These are phyloP conservation scores for Ricinus communis DNA, from an alignment of 345 rosid species.

Conservation along the genomic window DNA sequence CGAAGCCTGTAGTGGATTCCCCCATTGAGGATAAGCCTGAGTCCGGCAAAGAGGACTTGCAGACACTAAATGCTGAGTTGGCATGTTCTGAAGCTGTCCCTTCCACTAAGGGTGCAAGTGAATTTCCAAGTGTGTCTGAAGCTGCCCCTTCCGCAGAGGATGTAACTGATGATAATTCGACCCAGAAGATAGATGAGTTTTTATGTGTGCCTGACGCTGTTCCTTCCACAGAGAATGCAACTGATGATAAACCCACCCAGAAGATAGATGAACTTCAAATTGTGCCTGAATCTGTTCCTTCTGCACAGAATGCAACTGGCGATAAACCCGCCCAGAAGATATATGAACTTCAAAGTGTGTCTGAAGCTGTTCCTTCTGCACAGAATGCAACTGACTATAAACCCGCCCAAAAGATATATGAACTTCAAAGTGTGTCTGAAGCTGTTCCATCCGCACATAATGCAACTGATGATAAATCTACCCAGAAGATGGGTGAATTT, in stretches of 20 bases:
- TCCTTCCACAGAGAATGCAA: neutral
- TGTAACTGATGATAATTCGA: conserved; percentile 2
- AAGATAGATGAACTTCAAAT: neutral
- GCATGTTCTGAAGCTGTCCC: conserved; percentile 15
- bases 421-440: neutral
- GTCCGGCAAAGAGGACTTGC: neutral
- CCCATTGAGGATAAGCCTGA: conserved; percentile 1
- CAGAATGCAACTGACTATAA: conserved; percentile 12
- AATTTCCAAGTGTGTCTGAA: neutral
- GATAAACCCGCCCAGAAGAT: no score
- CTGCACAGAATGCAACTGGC: no score
- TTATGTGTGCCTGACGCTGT: no score
- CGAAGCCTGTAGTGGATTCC: conserved; percentile 4
- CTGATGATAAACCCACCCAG: neutral
- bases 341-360: no score
- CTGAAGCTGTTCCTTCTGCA: conserved; percentile 6
- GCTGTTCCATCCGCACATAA: no score
- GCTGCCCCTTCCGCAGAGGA: no score
- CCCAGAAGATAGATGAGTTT: conserved; percentile 3
- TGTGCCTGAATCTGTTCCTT: neutral
- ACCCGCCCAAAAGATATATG: neutral
- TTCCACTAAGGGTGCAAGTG: conserved; percentile 2
- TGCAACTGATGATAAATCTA: no score
- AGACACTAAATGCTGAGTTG: conserved; percentile 8
- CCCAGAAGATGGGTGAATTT: no score